phyloP scores from a whole-genome alignment of 2,329 filamentous ascomycete genomes.

The Colletotrichum brevisporum region DNA sequence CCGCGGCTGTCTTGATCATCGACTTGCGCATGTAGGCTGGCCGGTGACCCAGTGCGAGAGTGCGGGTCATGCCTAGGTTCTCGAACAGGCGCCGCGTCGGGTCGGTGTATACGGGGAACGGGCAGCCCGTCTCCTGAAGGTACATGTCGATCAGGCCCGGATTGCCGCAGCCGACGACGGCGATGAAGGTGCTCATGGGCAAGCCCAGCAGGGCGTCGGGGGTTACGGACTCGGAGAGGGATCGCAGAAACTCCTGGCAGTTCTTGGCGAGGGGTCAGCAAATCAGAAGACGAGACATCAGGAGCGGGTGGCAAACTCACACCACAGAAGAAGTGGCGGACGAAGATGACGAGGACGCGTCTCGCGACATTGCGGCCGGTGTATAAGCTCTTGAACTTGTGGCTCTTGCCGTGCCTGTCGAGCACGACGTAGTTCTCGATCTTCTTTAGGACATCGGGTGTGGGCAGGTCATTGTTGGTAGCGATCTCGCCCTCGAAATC shows the following conservation, averaged over 20 bases:
- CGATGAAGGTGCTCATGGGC: constrained; percentile 72
- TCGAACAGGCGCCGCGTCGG: constrained; percentile 76
- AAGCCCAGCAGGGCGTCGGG: constrained; percentile 64
- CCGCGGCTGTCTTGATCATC: constrained; percentile 63
- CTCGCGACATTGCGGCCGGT: constrained; percentile 66
- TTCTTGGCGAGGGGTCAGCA: constrained; percentile 63
- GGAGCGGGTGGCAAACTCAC: constrained; percentile 61
- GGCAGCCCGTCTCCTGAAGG: constrained; percentile 71
- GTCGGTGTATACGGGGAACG: constrained; percentile 84
- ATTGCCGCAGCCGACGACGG: constrained; percentile 80
- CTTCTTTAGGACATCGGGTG: constrained; percentile 61
- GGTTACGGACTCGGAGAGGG: constrained; percentile 71
- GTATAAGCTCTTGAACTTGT: constrained; percentile 75
- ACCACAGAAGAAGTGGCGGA: constrained; percentile 86
- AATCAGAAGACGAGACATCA: background rate
- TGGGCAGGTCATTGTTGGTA: constrained; percentile 69
- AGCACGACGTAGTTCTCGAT: constrained; percentile 71
- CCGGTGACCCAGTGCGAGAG: constrained; percentile 69
- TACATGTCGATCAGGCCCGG: constrained; percentile 79
- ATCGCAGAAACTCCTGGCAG: constrained; percentile 81
- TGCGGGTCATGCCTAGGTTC: constrained; percentile 77
- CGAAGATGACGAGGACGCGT: constrained; percentile 78
- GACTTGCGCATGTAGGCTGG: constrained; percentile 76
- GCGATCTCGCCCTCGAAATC: constrained; percentile 71
- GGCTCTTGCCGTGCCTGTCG: constrained; percentile 71